These are phyloP conservation scores for Hymenochaete sp. DNA, from an alignment of 1,284 basidiomycete genomes.

Conservation along the genomic window DNA sequence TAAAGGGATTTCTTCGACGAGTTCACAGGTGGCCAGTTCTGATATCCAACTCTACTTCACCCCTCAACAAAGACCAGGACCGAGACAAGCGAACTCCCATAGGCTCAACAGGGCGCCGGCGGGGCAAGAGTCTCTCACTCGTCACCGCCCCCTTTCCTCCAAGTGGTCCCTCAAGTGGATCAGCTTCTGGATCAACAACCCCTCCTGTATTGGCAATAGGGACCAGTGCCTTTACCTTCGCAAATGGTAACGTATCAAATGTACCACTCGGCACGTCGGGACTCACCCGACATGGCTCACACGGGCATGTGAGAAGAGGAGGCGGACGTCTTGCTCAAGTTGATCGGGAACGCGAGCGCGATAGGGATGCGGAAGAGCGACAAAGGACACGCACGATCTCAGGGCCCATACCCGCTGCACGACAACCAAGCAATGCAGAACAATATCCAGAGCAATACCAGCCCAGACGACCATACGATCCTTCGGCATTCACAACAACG, in stretches of 20 bases:
- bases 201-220: slow-evolving; percentile 9
- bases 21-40: slow-evolving; percentile 90
- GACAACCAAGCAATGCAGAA: slow-evolving; percentile 29
- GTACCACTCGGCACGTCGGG: slow-evolving; percentile 18
- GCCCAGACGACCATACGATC: slow-evolving; percentile 11
- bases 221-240: slow-evolving; percentile 2
- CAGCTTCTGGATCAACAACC: slow-evolving; percentile 8
- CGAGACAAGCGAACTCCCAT: slow-evolving; percentile 16
- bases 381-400: no score
- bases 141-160: slow-evolving; percentile 3
- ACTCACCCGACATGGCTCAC: slow-evolving; percentile 20
- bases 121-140: slow-evolving; percentile 33
- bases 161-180: no score
- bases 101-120: slow-evolving; percentile 28
- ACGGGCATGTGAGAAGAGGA: no score
- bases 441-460: slow-evolving; percentile 29
- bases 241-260: neutral
- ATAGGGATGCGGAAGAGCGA: neutral
- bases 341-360: slow-evolving; percentile 7
- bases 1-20: slow-evolving; percentile 81
- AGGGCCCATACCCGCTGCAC: no score
- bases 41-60: no score
- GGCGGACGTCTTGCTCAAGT: no score
- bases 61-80: slow-evolving; percentile 18
- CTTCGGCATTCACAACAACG: neutral